Evolutionary conservation across 768 basidiomycete species (phyloP), one percentile per base, ranked within the genome.

Genomic region (Agaricus subrufescens): DNA sequence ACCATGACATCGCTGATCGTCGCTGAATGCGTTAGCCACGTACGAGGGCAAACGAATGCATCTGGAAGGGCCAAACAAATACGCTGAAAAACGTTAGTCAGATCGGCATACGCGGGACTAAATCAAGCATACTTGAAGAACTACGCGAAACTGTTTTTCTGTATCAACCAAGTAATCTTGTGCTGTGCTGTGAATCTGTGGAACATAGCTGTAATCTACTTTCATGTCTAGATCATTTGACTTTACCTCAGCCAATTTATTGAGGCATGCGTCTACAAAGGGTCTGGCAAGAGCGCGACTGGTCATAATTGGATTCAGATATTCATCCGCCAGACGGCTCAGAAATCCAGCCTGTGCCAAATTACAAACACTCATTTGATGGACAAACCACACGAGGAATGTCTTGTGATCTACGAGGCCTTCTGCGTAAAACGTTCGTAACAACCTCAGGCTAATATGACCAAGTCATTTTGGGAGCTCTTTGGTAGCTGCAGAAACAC

Each of bases 261-360:
- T 66, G 31, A 91, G 64, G 59, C 84, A 91, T 4, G 85, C 83
- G n/a, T 91, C 87, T 0, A 82, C 76, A 58, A 93, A 82, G 2
- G 85, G 88, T 29, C 78, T 80, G 11, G 85, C 75, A 49, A 93
- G 73, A 0, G 88, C 81, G n/a, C 89, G 82, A 61, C 78, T 85
- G 14, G 70, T 70, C 12, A 86, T 67, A 67, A 93, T 80, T 23
- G 83, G 88, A 45, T 84, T 82, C 4, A 91, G 69, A 66, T 92
- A 93, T 66, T 92, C 90, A 61, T 93, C 88, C 5, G 80, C 82
- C n/a, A 94, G 71, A 49, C 86, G 80, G 27, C 80, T 81, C 11
- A 92, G 70, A 64, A 94, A 92, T 3, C 85, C 86, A 12, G 83
- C 81, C 71, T 94, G 91, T 2, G 91, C 90, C 27, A 92, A 78